phyloP scores from a whole-genome alignment of 441 rosid genomes.

The Euphorbia corollata region DNA sequence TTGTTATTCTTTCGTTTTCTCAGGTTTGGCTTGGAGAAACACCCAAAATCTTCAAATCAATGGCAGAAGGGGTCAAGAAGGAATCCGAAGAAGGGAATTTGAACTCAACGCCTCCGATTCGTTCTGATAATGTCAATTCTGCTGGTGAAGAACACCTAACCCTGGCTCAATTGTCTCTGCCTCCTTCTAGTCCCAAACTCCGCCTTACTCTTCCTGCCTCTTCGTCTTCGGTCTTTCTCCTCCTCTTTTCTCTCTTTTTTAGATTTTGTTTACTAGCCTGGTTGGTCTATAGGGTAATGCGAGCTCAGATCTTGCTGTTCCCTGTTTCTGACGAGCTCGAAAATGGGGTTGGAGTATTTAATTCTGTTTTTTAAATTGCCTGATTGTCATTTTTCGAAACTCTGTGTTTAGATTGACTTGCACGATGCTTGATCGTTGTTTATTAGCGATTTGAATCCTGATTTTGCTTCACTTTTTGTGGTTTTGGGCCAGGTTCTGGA shows the following conservation, averaged over 20 bases:
- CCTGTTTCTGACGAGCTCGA: not conserved
- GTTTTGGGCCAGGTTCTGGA: slow-evolving; percentile 23
- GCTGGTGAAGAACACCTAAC: slow-evolving; percentile 24
- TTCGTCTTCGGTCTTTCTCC: slow-evolving; percentile 17
- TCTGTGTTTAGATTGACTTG: not conserved
- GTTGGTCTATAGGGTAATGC: not conserved
- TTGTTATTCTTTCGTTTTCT: slow-evolving; percentile 3
- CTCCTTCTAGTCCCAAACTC: slow-evolving; percentile 15
- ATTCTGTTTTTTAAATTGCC: not conserved
- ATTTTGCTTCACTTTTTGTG: not conserved
- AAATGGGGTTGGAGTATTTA: not conserved
- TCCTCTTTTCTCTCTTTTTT: slow-evolving; percentile 10
- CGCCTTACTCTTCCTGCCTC: slow-evolving; percentile 17
- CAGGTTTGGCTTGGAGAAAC: slow-evolving; percentile 16
- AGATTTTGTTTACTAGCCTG: not conserved
- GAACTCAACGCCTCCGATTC: slow-evolving; percentile 16
- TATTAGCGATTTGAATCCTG: not conserved
- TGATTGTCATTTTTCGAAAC: not conserved
- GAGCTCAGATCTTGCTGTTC: slow-evolving; percentile 18
- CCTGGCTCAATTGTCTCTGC: slow-evolving; percentile 24
- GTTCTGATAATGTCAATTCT: slow-evolving; percentile 2
- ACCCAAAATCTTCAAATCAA: not conserved
- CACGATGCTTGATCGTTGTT: not conserved
- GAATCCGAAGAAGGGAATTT: slow-evolving; percentile 29
- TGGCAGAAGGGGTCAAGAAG: slow-evolving; percentile 28